Evolutionary conservation across 805 yeast species (phyloP).

Genomic region (Wickerhamiella sergipiensis): DNA sequence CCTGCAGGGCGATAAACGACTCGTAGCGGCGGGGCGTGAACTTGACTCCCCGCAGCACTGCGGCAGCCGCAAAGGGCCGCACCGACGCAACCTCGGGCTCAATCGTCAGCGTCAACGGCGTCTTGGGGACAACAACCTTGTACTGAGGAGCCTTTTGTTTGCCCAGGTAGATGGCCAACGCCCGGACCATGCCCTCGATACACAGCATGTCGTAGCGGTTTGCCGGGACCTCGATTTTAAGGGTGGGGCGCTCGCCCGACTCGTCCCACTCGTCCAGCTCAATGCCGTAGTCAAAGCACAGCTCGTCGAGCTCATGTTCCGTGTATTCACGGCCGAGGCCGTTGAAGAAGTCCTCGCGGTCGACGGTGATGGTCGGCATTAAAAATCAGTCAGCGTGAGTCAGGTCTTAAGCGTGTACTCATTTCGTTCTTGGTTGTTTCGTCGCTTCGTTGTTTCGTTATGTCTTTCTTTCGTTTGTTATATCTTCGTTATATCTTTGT

Average conservation of each 20-base stretch:
- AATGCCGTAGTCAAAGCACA: conserved; percentile 94
- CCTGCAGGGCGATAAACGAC: conserved; percentile 91
- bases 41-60: conserved; percentile 71
- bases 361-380: conserved; percentile 97
- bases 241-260: conserved; percentile 90
- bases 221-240: conserved; percentile 94
- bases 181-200: conserved; percentile 94
- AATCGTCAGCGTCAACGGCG: conserved; percentile 52
- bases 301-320: conserved; percentile 88
- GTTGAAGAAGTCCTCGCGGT: conserved; percentile 80
- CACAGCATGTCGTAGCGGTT: conserved; percentile 96
- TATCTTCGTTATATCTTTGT: too few species aligned
- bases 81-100: conserved; percentile 57
- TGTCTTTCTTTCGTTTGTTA: too few species aligned
- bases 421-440: too few species aligned
- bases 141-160: conserved; percentile 49
- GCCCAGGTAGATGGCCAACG: conserved; percentile 82
- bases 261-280: conserved; percentile 88
- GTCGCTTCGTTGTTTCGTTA: too few species aligned
- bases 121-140: conserved; percentile 45
- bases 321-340: conserved; percentile 50
- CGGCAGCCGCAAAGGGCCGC: conserved; percentile 92
- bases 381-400: conserved; percentile 2
- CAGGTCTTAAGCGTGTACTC: too few species aligned
- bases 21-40: conserved; percentile 81